Percentiles rank a stretch among this genome's conserved stretches.
Conservation (phyloP, 78 protist genomes). For the Polysphondylium violaceum region DNA sequence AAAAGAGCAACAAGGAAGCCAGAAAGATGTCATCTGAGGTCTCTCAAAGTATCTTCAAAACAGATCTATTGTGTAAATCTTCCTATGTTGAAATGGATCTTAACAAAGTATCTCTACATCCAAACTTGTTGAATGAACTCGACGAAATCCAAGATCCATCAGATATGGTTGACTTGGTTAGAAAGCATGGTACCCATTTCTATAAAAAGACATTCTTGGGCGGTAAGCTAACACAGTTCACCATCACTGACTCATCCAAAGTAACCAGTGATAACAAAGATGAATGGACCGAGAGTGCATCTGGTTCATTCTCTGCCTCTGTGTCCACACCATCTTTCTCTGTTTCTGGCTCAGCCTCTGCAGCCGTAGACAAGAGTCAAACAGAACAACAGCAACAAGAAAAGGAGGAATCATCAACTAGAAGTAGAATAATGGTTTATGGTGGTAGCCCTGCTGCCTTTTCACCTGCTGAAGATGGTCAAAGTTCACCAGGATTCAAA, state of each 20-base stretch:
- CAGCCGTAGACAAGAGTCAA: background rate
- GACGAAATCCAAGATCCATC: too few species aligned
- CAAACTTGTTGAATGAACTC: background rate
- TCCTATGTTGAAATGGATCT: background rate
- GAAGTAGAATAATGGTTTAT: background rate
- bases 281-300: too few species aligned
- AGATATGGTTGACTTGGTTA: too few species aligned
- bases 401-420: background rate
- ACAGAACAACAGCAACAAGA: background rate
- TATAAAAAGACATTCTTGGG: too few species aligned
- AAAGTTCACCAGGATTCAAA: background rate
- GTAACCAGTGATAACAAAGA: too few species aligned
- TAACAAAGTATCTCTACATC: slow-evolving; percentile 3
- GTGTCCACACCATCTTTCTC: too few species aligned
- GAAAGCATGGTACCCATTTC: too few species aligned
- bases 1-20: background rate
- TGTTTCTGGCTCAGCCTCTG: too few species aligned
- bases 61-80: background rate
- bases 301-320: too few species aligned
- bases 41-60: background rate
- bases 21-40: background rate
- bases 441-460: slow-evolving; percentile 33
- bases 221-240: too few species aligned
- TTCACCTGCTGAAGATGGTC: too few species aligned
- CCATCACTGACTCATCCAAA: too few species aligned